Conservation (phyloP, 345 rosid species). For the Aegle marmelos region DNA sequence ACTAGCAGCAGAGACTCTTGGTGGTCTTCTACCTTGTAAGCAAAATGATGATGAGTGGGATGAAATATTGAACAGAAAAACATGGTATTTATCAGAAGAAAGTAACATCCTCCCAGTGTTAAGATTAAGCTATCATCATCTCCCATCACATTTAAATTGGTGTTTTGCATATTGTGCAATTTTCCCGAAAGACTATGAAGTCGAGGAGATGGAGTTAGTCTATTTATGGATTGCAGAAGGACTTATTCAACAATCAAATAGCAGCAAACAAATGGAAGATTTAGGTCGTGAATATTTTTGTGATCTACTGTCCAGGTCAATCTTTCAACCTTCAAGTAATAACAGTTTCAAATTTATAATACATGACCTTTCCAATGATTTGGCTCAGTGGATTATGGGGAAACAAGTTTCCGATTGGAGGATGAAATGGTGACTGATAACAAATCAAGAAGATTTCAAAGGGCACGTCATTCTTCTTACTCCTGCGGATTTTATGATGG, state of each 20-base stretch:
- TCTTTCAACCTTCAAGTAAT: neutral
- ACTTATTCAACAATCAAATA: neutral
- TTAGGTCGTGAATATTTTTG: neutral
- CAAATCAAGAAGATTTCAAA: neutral
- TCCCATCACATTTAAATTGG: conserved; percentile 23
- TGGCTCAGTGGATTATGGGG: neutral
- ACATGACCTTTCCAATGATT: conserved; percentile 21
- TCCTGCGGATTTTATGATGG: neutral
- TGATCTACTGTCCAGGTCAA: neutral
- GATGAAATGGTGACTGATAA: neutral
- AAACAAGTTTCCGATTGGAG: neutral
- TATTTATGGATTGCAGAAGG: conserved; percentile 27
- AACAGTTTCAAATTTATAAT: neutral
- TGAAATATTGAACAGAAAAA: neutral
- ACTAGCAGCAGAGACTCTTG: neutral
- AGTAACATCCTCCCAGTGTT: neutral
- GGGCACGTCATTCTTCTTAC: neutral
- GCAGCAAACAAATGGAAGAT: neutral
- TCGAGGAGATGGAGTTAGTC: conserved; percentile 2
- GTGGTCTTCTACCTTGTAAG: neutral
- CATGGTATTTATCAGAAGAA: neutral
- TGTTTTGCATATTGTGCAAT: conserved; percentile 28
- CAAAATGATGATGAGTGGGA: neutral
- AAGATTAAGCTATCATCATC: neutral
- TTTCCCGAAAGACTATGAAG: neutral